Base-by-base conservation (phyloP, 306 rosid genomes). In the Albizia julibrissin region DNA sequence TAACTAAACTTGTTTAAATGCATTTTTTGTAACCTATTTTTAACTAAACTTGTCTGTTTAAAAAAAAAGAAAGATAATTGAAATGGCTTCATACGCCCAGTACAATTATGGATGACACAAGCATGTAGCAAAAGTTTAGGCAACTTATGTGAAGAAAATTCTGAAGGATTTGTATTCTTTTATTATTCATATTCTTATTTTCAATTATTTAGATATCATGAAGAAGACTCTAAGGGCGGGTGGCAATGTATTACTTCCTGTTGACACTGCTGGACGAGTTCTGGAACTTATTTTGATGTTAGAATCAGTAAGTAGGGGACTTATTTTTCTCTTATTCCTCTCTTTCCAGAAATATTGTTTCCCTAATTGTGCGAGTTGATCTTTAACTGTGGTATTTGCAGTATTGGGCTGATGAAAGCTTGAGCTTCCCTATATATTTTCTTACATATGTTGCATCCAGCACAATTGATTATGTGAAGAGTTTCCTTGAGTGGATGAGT, bases 401-500 rank as follows among this genome's bases (percentile, higher is more conserved):
- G 99, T 95, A 91, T 82, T 95, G 99, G 99, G 80, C 87, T 8
- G 99, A 95, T 72, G 97, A 92, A 85, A 88, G 84, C 85, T 74
- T 95, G 89, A 85, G 69, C 83, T 95, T 81, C 85, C 98, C 97
- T 79, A 89, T 95, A 80, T 95, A 79, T 84, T 92, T 95, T 75
- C 86, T 95, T 34, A 92, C 99, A 65, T 91, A 89, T 75, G 96
- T 95, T 85, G 84, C 99, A 83, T 87, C 97, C 65, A 95, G 98
- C 88, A 93, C 96, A 80, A 88, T 93, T 75, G 96, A 95, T 89
- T 95, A 89, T 44, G 90, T 93, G 80, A 92, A 91, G 88, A 93
- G 92, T 89, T 95, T 93, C 90, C 96, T 95, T 43, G 97, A 95
- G 88, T 95, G 98, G 99, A 95, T 95, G 99, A 95, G 98, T 85